These are phyloP conservation scores for Xerocomellus amylosporus DNA, from an alignment of 768 basidiomycete species.

Conservation along the genomic window DNA sequence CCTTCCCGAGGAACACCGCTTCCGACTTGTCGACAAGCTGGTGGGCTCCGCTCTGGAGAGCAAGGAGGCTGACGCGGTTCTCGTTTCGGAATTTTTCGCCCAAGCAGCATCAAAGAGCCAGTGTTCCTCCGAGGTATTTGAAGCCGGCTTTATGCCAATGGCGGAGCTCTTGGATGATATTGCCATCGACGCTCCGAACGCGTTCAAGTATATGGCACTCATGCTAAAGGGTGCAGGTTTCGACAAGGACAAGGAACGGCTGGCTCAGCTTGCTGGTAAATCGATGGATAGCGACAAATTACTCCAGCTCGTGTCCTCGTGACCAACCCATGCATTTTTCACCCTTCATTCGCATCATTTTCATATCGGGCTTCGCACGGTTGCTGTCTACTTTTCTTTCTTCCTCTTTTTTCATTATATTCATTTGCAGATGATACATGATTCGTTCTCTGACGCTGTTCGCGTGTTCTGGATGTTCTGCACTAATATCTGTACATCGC, in stretches of 20 bases:
- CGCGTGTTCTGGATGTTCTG: conserved; percentile 26
- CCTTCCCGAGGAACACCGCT: conserved; percentile 63
- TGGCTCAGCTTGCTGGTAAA: conserved; percentile 57
- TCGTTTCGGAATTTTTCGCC: conserved; percentile 74
- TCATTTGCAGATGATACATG: conserved; percentile 7
- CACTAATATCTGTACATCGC: conserved; percentile 31
- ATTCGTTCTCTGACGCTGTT: conserved; percentile 26
- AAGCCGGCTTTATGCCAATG: conserved; percentile 67
- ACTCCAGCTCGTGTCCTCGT: conserved; percentile 52
- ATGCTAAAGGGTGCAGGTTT: conserved; percentile 71
- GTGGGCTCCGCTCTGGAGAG: conserved; percentile 72
- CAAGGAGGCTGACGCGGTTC: conserved; percentile 75
- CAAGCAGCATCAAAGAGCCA: conserved; percentile 58
- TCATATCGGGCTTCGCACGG: conserved; percentile 12
- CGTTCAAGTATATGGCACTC: conserved; percentile 69
- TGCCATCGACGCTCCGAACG: conserved; percentile 87
- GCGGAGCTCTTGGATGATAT: conserved; percentile 85
- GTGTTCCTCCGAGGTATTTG: conserved; percentile 59
- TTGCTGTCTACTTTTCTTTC: conserved; percentile 4
- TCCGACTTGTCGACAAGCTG: conserved; percentile 70
- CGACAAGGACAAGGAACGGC: conserved; percentile 53
- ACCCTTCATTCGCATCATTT: conserved; percentile 13
- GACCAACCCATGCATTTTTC: conserved; percentile 18
- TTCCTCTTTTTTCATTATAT: background rate
- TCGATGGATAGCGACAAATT: conserved; percentile 59